These are phyloP conservation scores for Paracoccidioides lutzii DNA, from an alignment of 2,329 filamentous ascomycete genomes.

Conservation along the genomic window DNA sequence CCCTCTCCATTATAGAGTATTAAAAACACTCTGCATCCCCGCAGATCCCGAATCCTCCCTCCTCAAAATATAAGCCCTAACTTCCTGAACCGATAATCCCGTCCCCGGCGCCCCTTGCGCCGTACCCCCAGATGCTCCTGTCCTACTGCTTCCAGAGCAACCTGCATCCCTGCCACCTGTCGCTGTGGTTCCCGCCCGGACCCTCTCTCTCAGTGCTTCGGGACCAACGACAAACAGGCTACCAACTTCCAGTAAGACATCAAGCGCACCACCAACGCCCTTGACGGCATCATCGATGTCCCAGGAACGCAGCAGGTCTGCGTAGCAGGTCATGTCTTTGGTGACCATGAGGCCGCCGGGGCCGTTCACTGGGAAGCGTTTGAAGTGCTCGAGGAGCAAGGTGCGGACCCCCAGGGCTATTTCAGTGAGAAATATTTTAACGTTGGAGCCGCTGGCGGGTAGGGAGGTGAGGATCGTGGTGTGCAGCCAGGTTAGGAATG, in stretches of 20 bases:
- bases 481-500: conserved; percentile 61
- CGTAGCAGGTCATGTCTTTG: conserved; percentile 91
- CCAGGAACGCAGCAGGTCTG: conserved; percentile 74
- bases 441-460: conserved; percentile 52
- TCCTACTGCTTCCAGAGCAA: conserved; percentile 34
- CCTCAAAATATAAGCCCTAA: conserved; percentile 72
- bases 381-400: conserved; percentile 82
- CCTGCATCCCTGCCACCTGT: conserved; percentile 27
- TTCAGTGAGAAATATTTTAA: conserved; percentile 70
- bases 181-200: conserved; percentile 38
- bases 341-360: conserved; percentile 90
- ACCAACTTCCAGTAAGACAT: conserved; percentile 83
- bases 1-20: conserved; percentile 39
- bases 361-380: conserved; percentile 83
- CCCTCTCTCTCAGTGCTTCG: conserved; percentile 60
- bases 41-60: conserved; percentile 71
- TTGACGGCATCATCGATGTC: conserved; percentile 52
- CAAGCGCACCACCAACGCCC: conserved; percentile 46
- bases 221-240: conserved; percentile 89
- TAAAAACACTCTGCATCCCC: conserved; percentile 72
- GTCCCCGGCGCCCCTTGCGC: conserved; percentile 45
- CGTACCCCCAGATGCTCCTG: conserved; percentile 24
- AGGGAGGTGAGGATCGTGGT: conserved; percentile 54
- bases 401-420: conserved; percentile 65
- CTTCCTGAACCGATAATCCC: conserved; percentile 31